These are phyloP conservation scores for Mortierella sp. DNA, from an alignment of 371 early-diverging fungal species.

Conservation along the genomic window DNA sequence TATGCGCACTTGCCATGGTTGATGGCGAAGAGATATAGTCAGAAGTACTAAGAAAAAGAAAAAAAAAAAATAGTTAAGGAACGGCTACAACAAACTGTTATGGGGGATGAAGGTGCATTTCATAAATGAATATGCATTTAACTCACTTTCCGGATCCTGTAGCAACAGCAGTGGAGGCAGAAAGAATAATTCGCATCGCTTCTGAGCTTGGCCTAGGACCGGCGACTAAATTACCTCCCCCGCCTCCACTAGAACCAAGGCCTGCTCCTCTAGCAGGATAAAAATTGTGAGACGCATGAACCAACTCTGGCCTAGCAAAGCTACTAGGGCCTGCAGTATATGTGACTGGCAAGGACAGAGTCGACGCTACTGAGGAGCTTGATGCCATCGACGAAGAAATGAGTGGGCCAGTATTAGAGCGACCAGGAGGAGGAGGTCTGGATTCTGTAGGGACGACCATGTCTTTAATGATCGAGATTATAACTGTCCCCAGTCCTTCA, in stretches of 20 bases:
- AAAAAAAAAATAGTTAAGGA: background rate
- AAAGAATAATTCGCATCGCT: constrained; percentile 32
- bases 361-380: background rate
- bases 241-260: background rate
- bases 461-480: constrained; percentile 55
- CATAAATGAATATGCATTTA: background rate
- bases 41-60: background rate
- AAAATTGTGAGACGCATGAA: constrained; percentile 28
- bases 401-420: background rate
- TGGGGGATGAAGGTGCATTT: background rate
- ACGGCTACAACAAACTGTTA: background rate
- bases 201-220: constrained; percentile 35
- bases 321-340: background rate
- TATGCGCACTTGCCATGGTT: background rate
- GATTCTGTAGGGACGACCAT: constrained; percentile 38
- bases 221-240: constrained; percentile 4
- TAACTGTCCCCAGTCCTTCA: constrained; percentile 48
- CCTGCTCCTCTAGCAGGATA: constrained; percentile 19
- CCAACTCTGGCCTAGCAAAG: constrained; percentile 8
- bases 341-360: background rate
- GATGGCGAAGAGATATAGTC: background rate
- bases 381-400: background rate
- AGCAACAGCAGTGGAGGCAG: constrained; percentile 13
- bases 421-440: background rate
- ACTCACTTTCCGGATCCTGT: constrained; percentile 19